phyloP scores from a whole-genome alignment of 495 filamentous ascomycete species.

The Bacidia rubella region DNA sequence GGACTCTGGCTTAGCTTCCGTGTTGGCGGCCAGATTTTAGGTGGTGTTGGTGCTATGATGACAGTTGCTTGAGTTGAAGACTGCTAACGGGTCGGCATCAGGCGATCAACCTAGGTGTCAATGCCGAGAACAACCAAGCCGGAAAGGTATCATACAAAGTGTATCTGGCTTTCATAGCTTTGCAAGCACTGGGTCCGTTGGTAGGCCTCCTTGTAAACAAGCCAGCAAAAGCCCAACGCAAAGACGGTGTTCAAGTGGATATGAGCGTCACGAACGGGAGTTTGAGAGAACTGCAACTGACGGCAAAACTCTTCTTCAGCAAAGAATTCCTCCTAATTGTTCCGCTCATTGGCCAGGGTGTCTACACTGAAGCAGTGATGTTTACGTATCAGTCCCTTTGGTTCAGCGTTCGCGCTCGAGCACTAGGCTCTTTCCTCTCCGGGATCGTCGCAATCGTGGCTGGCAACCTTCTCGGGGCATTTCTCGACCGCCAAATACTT shows the following conservation, averaged over 20 bases:
- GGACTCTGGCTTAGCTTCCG: constrained; percentile 52
- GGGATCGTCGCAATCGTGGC: constrained; percentile 43
- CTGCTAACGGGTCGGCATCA: not conserved
- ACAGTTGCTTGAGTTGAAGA: not conserved
- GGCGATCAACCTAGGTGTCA: constrained; percentile 46
- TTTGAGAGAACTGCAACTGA: not conserved
- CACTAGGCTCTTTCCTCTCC: constrained; percentile 47
- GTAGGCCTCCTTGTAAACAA: constrained; percentile 39
- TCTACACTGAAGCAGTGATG: constrained; percentile 48
- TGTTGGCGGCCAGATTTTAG: constrained; percentile 47
- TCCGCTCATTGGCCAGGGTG: constrained; percentile 46
- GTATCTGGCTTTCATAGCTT: constrained; percentile 35
- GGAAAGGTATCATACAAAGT: constrained; percentile 50
- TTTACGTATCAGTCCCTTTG: constrained; percentile 47
- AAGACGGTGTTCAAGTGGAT: constrained; percentile 39
- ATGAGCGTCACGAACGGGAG: constrained; percentile 1
- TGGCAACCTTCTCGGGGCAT: constrained; percentile 17
- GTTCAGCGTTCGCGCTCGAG: constrained; percentile 48
- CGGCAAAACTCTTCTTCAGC: not conserved
- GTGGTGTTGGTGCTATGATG: constrained; percentile 27
- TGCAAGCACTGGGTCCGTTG: constrained; percentile 34
- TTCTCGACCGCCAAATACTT: not conserved
- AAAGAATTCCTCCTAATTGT: constrained; percentile 27
- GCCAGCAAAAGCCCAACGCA: constrained; percentile 41
- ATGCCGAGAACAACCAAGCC: constrained; percentile 35